phyloP scores from a whole-genome alignment of 352 stramenopile species.

The Globisporangium emineosum region DNA sequence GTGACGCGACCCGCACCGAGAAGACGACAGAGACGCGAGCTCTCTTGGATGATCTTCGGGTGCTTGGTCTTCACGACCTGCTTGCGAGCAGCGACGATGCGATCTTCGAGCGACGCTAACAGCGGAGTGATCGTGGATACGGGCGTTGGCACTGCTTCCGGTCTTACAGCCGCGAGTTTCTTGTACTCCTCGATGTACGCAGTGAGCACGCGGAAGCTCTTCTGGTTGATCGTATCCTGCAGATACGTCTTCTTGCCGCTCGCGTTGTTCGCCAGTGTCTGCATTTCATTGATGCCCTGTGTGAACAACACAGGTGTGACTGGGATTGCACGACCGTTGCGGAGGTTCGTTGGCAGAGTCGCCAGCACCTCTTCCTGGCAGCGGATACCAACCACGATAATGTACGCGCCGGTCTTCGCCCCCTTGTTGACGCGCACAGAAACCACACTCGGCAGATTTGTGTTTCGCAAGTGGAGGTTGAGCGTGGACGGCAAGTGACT shows the following conservation, averaged over 20 bases:
- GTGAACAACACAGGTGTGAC: slow-evolving; percentile 71
- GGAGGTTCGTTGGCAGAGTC: slow-evolving; percentile 45
- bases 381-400: slow-evolving; percentile 55
- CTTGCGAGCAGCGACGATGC: slow-evolving; percentile 53
- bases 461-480: slow-evolving; percentile 77
- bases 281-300: slow-evolving; percentile 82
- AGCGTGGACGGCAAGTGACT: slow-evolving; percentile 62
- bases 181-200: slow-evolving; percentile 66
- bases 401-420: slow-evolving; percentile 38
- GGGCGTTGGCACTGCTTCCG: slow-evolving; percentile 41
- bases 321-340: slow-evolving; percentile 40
- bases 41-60: slow-evolving; percentile 74
- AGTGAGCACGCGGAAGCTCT: slow-evolving; percentile 58
- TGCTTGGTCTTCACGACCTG: slow-evolving; percentile 75
- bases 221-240: slow-evolving; percentile 74
- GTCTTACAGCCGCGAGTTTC: slow-evolving; percentile 33
- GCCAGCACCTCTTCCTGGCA: slow-evolving; percentile 39
- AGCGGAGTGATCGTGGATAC: slow-evolving; percentile 37
- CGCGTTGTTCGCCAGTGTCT: slow-evolving; percentile 73
- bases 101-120: slow-evolving; percentile 47
- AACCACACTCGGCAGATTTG: slow-evolving; percentile 64
- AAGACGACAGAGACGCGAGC: slow-evolving; percentile 64
- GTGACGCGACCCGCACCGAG: slow-evolving; percentile 88
- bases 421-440: slow-evolving; percentile 66
- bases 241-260: slow-evolving; percentile 65